Evolutionary conservation across 2,329 filamentous ascomycete genomes (phyloP).

Genomic region (Talaromyces sp.): DNA sequence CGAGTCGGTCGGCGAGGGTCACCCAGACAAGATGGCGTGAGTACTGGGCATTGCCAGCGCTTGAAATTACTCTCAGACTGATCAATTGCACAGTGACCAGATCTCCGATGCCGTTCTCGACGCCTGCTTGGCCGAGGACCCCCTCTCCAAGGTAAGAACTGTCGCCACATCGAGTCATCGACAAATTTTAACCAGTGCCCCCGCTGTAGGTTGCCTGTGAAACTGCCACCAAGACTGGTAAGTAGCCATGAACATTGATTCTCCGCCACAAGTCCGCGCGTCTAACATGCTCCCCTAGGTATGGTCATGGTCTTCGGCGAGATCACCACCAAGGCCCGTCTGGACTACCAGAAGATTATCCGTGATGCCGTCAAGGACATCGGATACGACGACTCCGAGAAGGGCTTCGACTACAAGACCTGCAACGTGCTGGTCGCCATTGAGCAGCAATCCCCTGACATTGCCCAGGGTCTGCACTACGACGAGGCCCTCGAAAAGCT

Average conservation of each 20-base stretch:
- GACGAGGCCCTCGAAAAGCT: conserved; percentile 96
- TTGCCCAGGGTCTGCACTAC: conserved; percentile 97
- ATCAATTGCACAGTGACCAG: conserved; percentile 61
- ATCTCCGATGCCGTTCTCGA: conserved; percentile 98
- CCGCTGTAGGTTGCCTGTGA: conserved; percentile 72
- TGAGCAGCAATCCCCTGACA: conserved; percentile 98
- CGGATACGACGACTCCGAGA: conserved; percentile 92
- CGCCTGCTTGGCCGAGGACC: conserved; percentile 90
- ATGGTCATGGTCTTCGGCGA: conserved; percentile 99
- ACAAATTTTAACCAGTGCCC: not conserved
- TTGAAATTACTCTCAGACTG: not conserved
- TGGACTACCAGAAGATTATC: conserved; percentile 98
- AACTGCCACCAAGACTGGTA: conserved; percentile 98
- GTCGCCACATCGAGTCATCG: too few species aligned
- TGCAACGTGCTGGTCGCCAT: conserved; percentile 98
- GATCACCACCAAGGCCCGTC: conserved; percentile 90
- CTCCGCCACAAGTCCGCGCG: not conserved
- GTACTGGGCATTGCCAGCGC: conserved; percentile 20
- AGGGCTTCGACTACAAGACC: conserved; percentile 99
- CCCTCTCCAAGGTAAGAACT: conserved; percentile 73
- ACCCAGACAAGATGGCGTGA: conserved; percentile 90
- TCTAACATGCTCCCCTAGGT: conserved; percentile 27
- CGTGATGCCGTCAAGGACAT: conserved; percentile 95
- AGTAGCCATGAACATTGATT: conserved; percentile 12
- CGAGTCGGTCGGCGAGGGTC: conserved; percentile 83